phyloP scores from a whole-genome alignment of 2,329 filamentous ascomycete genomes.

The Raffaelea ambrosiae region DNA sequence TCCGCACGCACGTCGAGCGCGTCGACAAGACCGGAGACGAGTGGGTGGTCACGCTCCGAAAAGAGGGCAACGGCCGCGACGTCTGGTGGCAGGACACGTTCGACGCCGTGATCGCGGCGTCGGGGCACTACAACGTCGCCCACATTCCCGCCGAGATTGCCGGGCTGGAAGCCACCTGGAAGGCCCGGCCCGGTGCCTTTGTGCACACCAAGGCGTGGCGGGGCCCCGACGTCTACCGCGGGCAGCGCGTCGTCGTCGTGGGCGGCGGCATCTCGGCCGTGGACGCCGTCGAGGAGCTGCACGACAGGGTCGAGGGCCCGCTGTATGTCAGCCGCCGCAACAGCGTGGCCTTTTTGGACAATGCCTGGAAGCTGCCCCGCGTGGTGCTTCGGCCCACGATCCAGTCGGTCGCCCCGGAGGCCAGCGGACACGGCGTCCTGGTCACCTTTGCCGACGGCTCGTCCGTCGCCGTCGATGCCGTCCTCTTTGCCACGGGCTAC shows the following conservation, averaged over 20 bases:
- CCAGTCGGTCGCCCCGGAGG: constrained; percentile 45
- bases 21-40: constrained; percentile 39
- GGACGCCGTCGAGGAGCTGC: constrained; percentile 46
- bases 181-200: constrained; percentile 25
- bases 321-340: constrained; percentile 39
- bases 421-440: constrained; percentile 40
- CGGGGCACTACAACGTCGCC: constrained; percentile 30
- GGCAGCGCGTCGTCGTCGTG: constrained; percentile 43
- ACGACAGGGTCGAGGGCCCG: constrained; percentile 34
- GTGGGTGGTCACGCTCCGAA: constrained; percentile 40
- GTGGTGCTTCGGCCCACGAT: constrained; percentile 36
- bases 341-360: constrained; percentile 41
- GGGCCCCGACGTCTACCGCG: constrained; percentile 15
- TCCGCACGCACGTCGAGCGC: constrained; percentile 19
- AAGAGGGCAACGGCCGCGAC: constrained; percentile 20
- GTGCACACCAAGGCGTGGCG: constrained; percentile 31
- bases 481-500: constrained; percentile 63
- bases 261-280: constrained; percentile 50
- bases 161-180: constrained; percentile 27
- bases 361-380: constrained; percentile 45
- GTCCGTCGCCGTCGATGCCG: constrained; percentile 46
- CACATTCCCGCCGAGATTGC: constrained; percentile 28
- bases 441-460: constrained; percentile 46
- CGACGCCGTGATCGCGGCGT: constrained; percentile 30
- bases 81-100: constrained; percentile 27